Evolutionary conservation across 352 stramenopile genomes (phyloP), one percentile per base, ranked within the genome.

Genomic region (Phytophthora megakarya): DNA sequence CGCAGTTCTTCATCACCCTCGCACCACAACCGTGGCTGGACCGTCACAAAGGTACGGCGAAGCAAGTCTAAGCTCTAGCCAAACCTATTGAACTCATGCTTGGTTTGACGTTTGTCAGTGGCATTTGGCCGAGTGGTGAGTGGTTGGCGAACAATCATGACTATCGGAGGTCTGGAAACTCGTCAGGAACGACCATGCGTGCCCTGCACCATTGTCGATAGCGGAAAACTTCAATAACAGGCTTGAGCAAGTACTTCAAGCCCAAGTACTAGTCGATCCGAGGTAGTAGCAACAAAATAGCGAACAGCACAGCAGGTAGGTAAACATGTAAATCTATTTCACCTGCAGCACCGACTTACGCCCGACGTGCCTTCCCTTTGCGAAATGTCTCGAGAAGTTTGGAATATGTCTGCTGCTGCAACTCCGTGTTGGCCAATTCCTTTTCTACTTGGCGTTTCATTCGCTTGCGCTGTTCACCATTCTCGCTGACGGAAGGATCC

Each of bases 1-100:
- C 87, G 18, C 98, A 99, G 75, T 99, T 99, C 73, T 99, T 99
- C 81, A 99, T 99, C 67, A 99, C 97, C 6, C 56, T 95, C 26
- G 74, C 80, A 9, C 78, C 81, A 5, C 63, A 88, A 49, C 75
- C 81, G 7, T 91, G 66, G 60, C 69, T 95, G 32, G 79, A 95
- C 45, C 81, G 82, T 1, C 82, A 75, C 26, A 91, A 90, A 77
- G 80, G 78, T 87, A 73, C 16, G 5, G 37, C 33, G 32, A 61
- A 11, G 16, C 19, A 21, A 28, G 16, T 23, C 26, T n/a, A n/a
- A 32, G 26, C 22, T 50, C n/a, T 38, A 46, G 25, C 6, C 23
- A 30, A 23, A 23, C 25, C 38, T 0, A n/a, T n/a, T 12, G 10
- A 59, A 39, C 43, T 58, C 26, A 48, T 23, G 5, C 18, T 4